Conservation (phyloP, 345 rosid species). For the Crucihimalaya himalaica region DNA sequence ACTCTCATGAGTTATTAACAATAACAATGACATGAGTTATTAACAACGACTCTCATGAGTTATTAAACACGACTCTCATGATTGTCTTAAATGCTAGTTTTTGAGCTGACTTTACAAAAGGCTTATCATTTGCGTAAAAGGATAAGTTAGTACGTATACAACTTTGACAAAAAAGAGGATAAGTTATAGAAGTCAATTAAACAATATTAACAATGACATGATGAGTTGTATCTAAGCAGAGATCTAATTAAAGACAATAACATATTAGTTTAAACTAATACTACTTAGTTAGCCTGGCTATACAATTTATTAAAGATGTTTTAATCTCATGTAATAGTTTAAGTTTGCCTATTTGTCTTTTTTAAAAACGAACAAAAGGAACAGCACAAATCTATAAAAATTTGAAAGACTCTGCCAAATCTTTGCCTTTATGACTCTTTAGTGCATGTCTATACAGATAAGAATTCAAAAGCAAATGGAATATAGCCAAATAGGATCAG, state of each 20-base stretch:
- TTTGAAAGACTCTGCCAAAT: not conserved
- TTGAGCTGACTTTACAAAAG: not conserved
- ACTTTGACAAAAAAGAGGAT: too few species aligned
- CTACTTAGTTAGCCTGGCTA: not conserved
- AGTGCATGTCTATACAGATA: not conserved
- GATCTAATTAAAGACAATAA: not conserved
- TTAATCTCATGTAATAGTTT: not conserved
- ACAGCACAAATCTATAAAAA: not conserved
- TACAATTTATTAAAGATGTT: not conserved
- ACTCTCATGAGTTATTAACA: too few species aligned
- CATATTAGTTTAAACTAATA: not conserved
- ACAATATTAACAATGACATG: not conserved
- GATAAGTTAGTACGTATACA: not conserved
- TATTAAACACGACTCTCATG: too few species aligned
- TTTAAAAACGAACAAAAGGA: not conserved
- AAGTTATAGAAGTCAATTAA: not conserved
- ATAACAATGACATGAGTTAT: too few species aligned
- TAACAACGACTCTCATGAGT: too few species aligned
- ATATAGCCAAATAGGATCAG: not conserved
- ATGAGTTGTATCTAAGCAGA: not conserved
- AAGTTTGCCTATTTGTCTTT: not conserved
- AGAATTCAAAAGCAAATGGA: not conserved
- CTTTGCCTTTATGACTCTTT: not conserved
- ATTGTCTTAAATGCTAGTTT: slow-evolving; percentile 1
- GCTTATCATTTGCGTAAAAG: not conserved